Evolutionary conservation across 768 basidiomycete genomes (phyloP).

Genomic region (Panaeolus cyanescens): DNA sequence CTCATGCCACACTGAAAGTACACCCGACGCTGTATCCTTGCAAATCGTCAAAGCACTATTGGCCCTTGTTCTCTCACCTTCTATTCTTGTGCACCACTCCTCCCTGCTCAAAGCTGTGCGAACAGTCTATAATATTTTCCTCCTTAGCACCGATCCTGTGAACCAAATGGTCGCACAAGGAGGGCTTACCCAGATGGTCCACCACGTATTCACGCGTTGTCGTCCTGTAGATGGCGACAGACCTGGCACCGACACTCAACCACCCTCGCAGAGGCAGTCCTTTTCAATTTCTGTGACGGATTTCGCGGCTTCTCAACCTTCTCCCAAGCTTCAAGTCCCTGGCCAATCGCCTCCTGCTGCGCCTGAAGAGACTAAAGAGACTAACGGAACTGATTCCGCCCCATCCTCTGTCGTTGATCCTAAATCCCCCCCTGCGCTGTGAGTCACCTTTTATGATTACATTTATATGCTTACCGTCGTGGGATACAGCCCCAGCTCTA

Average conservation of each 20-base stretch:
- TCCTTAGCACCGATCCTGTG: conserved; percentile 85
- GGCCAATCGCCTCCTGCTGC: not conserved
- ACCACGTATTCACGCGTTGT: conserved; percentile 91
- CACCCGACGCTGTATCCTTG: conserved; percentile 88
- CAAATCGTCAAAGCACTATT: conserved; percentile 97
- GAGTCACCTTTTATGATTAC: conserved; percentile 1
- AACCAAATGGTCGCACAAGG: conserved; percentile 99
- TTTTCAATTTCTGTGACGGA: conserved; percentile 8
- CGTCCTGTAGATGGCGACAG: conserved; percentile 34
- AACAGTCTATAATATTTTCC: conserved; percentile 97
- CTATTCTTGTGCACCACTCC: conserved; percentile 91
- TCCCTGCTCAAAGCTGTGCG: conserved; percentile 94
- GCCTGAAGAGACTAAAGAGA: not conserved
- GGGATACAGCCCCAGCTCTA: conserved; percentile 29
- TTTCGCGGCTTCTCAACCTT: not conserved
- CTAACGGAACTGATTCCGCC: not conserved
- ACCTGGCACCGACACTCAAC: conserved; percentile 12
- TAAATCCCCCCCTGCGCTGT: conserved; percentile 22
- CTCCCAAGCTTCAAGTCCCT: not conserved
- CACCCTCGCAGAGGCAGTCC: conserved; percentile 17
- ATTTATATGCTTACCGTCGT: not conserved
- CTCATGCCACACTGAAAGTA: conserved; percentile 84
- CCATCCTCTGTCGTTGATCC: not conserved
- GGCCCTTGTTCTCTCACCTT: conserved; percentile 83
- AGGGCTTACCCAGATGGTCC: conserved; percentile 96